A percentile compares a stretch with the other conserved stretches of the same genome.
Evolutionary conservation across 306 rosid species (phyloP).

Genomic region (Oxytropis ochrocephala): DNA sequence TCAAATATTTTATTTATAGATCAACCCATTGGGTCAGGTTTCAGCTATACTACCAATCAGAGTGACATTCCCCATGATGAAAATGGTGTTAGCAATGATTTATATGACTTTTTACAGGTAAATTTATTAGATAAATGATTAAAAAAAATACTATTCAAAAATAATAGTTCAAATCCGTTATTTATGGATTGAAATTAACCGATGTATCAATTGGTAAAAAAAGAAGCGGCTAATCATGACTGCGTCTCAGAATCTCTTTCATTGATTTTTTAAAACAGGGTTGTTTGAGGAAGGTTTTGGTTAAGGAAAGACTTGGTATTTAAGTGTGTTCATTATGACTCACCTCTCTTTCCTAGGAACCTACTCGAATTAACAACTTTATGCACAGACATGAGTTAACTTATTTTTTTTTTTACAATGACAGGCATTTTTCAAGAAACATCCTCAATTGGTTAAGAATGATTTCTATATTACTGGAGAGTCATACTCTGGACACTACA

Average conservation of each 20-base stretch:
- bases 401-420: slow-evolving; percentile 6
- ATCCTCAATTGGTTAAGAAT: slow-evolving; percentile 55
- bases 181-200: not conserved
- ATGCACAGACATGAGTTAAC: too few relatives aligned
- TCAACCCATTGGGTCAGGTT: slow-evolving; percentile 89
- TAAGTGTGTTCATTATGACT: too few relatives aligned
- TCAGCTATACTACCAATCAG: slow-evolving; percentile 66
- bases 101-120: slow-evolving; percentile 91
- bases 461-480: slow-evolving; percentile 92
- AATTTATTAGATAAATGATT: not conserved
- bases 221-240: too few relatives aligned
- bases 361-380: too few relatives aligned
- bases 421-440: slow-evolving; percentile 80
- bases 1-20: slow-evolving; percentile 81
- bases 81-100: slow-evolving; percentile 73
- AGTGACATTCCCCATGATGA: slow-evolving; percentile 73
- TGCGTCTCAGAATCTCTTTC: too few relatives aligned
- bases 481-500: slow-evolving; percentile 90
- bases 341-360: too few relatives aligned
- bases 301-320: too few relatives aligned
- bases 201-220: too few relatives aligned
- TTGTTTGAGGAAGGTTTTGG: too few relatives aligned
- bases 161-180: not conserved
- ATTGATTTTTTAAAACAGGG: too few relatives aligned
- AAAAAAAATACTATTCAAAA: not conserved